These are phyloP conservation scores for Thelonectria olida DNA, from an alignment of 2,329 filamentous ascomycete species.

Conservation along the genomic window DNA sequence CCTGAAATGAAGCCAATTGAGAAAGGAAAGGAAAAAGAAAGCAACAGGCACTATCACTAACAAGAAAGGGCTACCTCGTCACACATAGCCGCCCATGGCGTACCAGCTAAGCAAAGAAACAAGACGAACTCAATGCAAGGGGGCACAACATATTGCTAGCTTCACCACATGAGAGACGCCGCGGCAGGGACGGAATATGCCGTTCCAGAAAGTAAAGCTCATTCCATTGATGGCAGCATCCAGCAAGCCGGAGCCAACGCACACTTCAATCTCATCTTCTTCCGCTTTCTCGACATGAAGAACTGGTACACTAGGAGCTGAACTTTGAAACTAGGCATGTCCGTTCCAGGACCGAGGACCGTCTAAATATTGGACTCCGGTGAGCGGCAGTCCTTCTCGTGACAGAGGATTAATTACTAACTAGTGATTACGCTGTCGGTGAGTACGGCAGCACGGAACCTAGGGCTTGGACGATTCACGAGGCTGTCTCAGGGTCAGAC, in stretches of 20 bases:
- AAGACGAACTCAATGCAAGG: neutral
- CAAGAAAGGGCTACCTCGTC: constrained; percentile 7
- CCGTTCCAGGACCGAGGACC: too few relatives aligned
- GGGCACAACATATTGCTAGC: neutral
- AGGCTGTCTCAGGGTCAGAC: neutral
- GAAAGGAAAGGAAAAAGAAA: neutral
- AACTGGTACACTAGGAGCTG: too few relatives aligned
- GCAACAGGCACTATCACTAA: neutral
- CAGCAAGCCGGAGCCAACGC: too few relatives aligned
- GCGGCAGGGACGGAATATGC: neutral
- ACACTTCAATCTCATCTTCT: too few relatives aligned
- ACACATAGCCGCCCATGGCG: constrained; percentile 6
- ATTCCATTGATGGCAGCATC: too few relatives aligned
- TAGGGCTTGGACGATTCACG: too few relatives aligned
- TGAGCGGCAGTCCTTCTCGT: too few relatives aligned
- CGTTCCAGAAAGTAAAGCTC: neutral
- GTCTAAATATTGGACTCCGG: too few relatives aligned
- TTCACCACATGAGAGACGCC: neutral
- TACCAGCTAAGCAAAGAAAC: constrained; percentile 1
- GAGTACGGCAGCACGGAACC: too few relatives aligned
- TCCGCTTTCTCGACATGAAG: too few relatives aligned
- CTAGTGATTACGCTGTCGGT: neutral
- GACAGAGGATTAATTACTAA: neutral
- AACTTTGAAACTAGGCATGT: too few relatives aligned
- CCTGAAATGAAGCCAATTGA: neutral